phyloP scores from a whole-genome alignment of 495 filamentous ascomycete genomes.

The Extremus antarcticus region DNA sequence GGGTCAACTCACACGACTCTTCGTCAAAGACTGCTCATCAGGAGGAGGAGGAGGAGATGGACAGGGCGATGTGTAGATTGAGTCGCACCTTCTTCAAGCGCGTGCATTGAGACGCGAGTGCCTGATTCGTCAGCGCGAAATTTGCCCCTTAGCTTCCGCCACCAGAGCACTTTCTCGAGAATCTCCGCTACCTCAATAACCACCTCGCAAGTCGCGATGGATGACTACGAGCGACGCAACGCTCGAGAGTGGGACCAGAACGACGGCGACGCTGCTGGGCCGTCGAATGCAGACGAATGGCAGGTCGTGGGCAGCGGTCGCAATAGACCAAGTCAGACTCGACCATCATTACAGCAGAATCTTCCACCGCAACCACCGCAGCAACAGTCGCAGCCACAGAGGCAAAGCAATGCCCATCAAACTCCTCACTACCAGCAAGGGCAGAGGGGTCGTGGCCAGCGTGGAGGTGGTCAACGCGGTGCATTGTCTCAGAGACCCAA shows the following conservation, averaged over 20 bases:
- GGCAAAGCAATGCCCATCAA: too few species aligned
- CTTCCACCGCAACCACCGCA: not conserved
- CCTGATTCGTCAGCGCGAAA: too few species aligned
- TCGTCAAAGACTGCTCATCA: too few species aligned
- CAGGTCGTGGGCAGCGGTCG: not conserved
- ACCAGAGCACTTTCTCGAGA: too few species aligned
- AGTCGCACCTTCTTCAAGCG: not conserved
- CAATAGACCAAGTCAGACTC: too few species aligned
- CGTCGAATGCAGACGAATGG: not conserved
- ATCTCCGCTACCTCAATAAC: too few species aligned
- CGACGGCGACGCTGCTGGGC: not conserved
- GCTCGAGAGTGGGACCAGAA: slow-evolving; percentile 8
- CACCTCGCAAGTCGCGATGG: slow-evolving; percentile 11
- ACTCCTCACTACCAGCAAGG: too few species aligned
- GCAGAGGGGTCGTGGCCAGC: not conserved
- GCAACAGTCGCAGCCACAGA: not conserved
- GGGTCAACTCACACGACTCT: too few species aligned
- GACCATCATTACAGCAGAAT: not conserved
- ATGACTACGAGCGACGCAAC: slow-evolving; percentile 14
- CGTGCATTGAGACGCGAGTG: too few species aligned
- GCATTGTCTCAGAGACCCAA: too few species aligned
- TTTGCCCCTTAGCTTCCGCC: too few species aligned
- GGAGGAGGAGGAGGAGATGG: too few species aligned
- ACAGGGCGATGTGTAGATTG: not conserved
- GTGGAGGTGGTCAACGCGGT: not conserved